Conservation (phyloP, 305 asterid genomes). For the Rubia peregrina region DNA sequence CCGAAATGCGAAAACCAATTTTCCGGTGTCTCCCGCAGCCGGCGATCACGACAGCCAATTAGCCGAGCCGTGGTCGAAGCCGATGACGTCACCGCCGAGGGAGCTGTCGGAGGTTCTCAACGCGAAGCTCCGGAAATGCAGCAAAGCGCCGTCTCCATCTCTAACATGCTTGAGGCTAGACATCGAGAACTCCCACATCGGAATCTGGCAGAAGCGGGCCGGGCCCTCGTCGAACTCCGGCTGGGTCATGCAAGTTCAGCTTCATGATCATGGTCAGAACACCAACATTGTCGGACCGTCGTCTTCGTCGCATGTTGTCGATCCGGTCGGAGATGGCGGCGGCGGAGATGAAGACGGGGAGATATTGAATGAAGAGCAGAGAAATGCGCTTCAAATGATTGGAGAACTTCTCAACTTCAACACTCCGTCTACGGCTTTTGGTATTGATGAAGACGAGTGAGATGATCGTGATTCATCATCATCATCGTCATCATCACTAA, state of each 20-base stretch:
- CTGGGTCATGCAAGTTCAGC: slow-evolving; percentile 38
- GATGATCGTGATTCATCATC: background rate
- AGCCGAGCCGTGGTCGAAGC: background rate
- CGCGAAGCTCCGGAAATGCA: slow-evolving; percentile 33
- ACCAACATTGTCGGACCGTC: background rate
- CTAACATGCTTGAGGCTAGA: slow-evolving; percentile 34
- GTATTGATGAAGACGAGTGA: background rate
- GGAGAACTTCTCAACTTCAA: slow-evolving; percentile 33
- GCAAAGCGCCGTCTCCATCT: slow-evolving; percentile 23
- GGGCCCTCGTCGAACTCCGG: slow-evolving; percentile 34
- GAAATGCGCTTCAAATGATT: slow-evolving; percentile 39
- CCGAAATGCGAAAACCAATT: slow-evolving; percentile 37
- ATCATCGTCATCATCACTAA: background rate
- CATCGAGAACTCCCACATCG: slow-evolving; percentile 33
- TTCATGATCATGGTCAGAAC: slow-evolving; percentile 8
- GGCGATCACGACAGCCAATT: background rate
- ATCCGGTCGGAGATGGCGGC: background rate
- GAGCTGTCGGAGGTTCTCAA: slow-evolving; percentile 30
- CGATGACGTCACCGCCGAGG: slow-evolving; percentile 2
- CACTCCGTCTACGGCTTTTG: background rate
- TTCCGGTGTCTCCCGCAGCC: slow-evolving; percentile 21
- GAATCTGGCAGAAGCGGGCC: slow-evolving; percentile 46
- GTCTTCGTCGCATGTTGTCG: background rate
- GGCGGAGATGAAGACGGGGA: background rate
- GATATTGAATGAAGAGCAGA: slow-evolving; percentile 37